A percentile compares a stretch with the other conserved stretches of the same genome.
phyloP scores from a whole-genome alignment of 148 eudicot species.

The Simmondsia chinensis region DNA sequence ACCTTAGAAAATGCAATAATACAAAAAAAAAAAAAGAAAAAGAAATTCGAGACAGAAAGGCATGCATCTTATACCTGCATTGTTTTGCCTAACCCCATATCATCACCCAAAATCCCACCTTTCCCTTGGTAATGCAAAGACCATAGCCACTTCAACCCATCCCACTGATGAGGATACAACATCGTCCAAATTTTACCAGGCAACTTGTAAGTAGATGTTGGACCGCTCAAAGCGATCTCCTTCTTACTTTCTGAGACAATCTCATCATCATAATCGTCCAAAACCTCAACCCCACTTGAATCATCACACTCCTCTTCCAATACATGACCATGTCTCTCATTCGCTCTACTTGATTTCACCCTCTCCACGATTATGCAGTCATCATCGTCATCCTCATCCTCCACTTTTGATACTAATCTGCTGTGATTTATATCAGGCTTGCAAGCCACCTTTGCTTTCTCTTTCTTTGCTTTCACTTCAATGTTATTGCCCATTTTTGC shows the following conservation, averaged over 20 bases:
- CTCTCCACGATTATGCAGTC: slow-evolving; percentile 43
- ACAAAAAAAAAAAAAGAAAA: neutral
- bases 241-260: slow-evolving; percentile 18
- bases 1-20: neutral
- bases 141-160: slow-evolving; percentile 98
- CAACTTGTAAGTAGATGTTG: slow-evolving; percentile 39
- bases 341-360: slow-evolving; percentile 17
- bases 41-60: too few relatives aligned
- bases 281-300: slow-evolving; percentile 25
- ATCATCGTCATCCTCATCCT: slow-evolving; percentile 27
- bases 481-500: slow-evolving; percentile 3
- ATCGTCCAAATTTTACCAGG: slow-evolving; percentile 58
- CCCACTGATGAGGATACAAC: slow-evolving; percentile 93
- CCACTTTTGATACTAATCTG: slow-evolving; percentile 11
- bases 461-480: slow-evolving; percentile 6
- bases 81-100: slow-evolving; percentile 98
- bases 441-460: slow-evolving; percentile 4
- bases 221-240: slow-evolving; percentile 35
- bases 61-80: slow-evolving; percentile 71
- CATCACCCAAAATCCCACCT: slow-evolving; percentile 97
- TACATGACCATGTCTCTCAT: slow-evolving; percentile 11
- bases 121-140: slow-evolving; percentile 87
- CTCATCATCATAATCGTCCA: slow-evolving; percentile 25
- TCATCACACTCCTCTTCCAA: slow-evolving; percentile 16
- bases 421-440: slow-evolving; percentile 14